A percentile compares a stretch with the other conserved stretches of the same genome.
These are phyloP conservation scores for Ichthyophthirius multifiliis DNA, from an alignment of 169 alveolate species.

Conservation along the genomic window DNA sequence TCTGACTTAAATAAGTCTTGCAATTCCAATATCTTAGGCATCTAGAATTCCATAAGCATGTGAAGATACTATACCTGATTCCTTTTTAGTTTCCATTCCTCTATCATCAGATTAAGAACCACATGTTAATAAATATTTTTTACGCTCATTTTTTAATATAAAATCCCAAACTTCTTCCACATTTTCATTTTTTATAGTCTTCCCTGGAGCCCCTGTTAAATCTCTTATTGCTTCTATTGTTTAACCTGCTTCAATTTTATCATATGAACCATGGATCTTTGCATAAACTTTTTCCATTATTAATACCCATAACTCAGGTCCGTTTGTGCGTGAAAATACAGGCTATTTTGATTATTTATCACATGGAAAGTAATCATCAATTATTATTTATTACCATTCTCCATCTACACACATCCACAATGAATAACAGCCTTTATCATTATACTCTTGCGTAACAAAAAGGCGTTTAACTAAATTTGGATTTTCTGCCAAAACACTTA, in stretches of 20 bases:
- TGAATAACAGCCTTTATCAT: conserved; percentile 39
- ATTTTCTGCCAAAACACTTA: conserved; percentile 45
- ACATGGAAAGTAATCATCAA: conserved; percentile 69
- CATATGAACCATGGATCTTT: conserved; percentile 47
- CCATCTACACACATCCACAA: conserved; percentile 47
- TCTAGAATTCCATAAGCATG: conserved; percentile 51
- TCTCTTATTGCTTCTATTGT: conserved; percentile 40
- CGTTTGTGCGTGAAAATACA: conserved; percentile 28
- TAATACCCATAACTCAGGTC: conserved; percentile 54
- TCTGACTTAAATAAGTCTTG: neutral
- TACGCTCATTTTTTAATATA: conserved; percentile 34
- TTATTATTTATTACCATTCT: conserved; percentile 47
- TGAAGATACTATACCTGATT: conserved; percentile 28
- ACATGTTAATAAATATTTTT: conserved; percentile 39
- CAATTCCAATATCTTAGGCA: conserved; percentile 35
- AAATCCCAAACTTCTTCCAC: conserved; percentile 29
- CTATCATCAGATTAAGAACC: conserved; percentile 30
- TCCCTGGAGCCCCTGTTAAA: conserved; percentile 55
- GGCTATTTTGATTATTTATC: conserved; percentile 15
- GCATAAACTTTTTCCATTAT: conserved; percentile 60
- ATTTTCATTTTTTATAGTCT: conserved; percentile 16
- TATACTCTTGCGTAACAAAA: conserved; percentile 30
- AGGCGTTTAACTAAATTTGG: conserved; percentile 39
- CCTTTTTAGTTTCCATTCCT: conserved; percentile 20
- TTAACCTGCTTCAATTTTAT: conserved; percentile 43